These are phyloP conservation scores for Escallonia herrerae DNA, from an alignment of 129 eudicot species.

Conservation along the genomic window DNA sequence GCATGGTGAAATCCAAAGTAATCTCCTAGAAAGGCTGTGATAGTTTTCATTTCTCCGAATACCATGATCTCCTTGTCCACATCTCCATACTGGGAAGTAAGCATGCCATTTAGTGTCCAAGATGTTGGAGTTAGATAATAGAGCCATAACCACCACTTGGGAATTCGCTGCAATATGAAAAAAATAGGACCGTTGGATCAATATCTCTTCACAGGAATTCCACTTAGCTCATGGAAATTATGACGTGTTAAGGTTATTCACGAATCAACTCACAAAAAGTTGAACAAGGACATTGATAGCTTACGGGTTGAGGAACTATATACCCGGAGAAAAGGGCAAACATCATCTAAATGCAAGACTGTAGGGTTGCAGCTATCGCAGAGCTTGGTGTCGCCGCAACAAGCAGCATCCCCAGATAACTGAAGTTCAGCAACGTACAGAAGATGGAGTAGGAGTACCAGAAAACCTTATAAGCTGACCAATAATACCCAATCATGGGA, in stretches of 20 bases:
- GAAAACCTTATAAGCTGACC: no score
- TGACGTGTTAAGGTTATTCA: neutral
- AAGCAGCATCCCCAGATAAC: no score
- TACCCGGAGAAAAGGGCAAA: conserved; percentile 59
- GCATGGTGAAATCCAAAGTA: conserved; percentile 50
- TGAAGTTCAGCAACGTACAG: no score
- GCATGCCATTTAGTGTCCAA: no score
- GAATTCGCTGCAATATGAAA: conserved; percentile 37
- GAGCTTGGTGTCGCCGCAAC: conserved; percentile 52
- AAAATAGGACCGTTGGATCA: neutral
- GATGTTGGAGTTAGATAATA: no score
- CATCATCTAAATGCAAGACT: conserved; percentile 34
- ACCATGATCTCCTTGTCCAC: conserved; percentile 20
- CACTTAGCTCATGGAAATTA: neutral
- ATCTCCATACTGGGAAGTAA: conserved; percentile 27
- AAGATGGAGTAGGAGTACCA: no score
- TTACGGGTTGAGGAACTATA: conserved; percentile 55
- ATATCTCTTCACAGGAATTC: neutral
- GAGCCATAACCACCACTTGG: conserved; percentile 58
- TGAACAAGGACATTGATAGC: conserved; percentile 1
- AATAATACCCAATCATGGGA: conserved; percentile 42
- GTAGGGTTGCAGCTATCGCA: conserved; percentile 43
- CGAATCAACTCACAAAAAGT: neutral
- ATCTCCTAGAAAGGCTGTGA: conserved; percentile 31
- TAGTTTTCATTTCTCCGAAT: conserved; percentile 29